These are phyloP conservation scores for Kodamaea anthophila DNA, from an alignment of 1,139 yeast genomes.

Conservation along the genomic window DNA sequence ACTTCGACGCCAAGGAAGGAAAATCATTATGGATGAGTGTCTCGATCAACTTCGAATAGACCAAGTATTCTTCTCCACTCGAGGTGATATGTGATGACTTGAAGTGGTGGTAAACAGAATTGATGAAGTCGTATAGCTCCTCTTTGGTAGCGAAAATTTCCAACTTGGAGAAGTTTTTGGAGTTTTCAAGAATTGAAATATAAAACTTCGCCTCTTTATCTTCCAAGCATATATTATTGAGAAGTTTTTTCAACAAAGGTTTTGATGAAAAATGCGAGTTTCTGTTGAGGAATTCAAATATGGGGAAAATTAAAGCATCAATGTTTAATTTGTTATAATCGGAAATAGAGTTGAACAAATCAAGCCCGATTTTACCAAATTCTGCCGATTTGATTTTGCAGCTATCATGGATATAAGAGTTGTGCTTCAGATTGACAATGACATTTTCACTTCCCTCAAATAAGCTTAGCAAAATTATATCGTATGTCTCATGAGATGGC, in stretches of 20 bases:
- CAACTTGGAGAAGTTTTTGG: slow-evolving; percentile 17
- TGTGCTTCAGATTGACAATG: slow-evolving; percentile 5
- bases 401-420: slow-evolving; percentile 6
- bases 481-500: slow-evolving; percentile 51
- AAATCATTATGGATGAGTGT: slow-evolving; percentile 48
- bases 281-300: slow-evolving; percentile 20
- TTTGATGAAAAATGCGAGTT: slow-evolving; percentile 25
- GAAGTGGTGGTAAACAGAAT: slow-evolving; percentile 21
- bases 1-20: slow-evolving; percentile 44
- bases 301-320: slow-evolving; percentile 19
- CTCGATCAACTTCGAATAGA: slow-evolving; percentile 47
- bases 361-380: slow-evolving; percentile 58
- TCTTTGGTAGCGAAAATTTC: slow-evolving; percentile 14
- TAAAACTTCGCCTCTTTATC: slow-evolving; percentile 5
- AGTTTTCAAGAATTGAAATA: slow-evolving; percentile 17
- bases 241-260: slow-evolving; percentile 17
- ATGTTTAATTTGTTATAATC: slow-evolving; percentile 23
- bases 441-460: slow-evolving; percentile 44
- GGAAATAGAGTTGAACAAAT: slow-evolving; percentile 46
- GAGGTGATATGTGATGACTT: slow-evolving; percentile 11
- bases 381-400: slow-evolving; percentile 33
- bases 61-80: slow-evolving; percentile 29
- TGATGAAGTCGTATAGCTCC: slow-evolving; percentile 22
- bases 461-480: slow-evolving; percentile 45
- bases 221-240: slow-evolving; percentile 7